Base-by-base conservation (phyloP, 345 rosid genomes). In the Kernera saxatilis region DNA sequence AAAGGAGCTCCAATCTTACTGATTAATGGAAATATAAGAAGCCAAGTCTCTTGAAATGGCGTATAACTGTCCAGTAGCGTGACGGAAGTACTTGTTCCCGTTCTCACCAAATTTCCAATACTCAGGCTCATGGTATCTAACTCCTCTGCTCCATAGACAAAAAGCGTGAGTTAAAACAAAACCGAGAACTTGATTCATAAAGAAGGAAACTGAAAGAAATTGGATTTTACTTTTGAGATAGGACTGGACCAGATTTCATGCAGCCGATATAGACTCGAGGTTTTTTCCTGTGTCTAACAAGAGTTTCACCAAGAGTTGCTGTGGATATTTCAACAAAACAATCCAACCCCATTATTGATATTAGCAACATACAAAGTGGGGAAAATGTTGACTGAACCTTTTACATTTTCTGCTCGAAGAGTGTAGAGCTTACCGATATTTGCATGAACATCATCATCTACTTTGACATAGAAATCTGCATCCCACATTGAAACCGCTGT, bases 61-160 rank as follows among this genome's bases (percentile, higher is more conserved):
- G 67, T 94, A 94, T 75, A 91, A 81, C 76, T 91, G 99, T 45
- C 99, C 99, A 1, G 92, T 86, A 32, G 99, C 99, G 54, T 94
- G 99, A 70, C 99, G 85, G 59, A 91, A 94, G 74, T 91, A 94
- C 77, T 88, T 91, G 64, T 87, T 94, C 12, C 96, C 98, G 41
- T 86, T 92, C 85, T 94, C 99, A 13, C 99, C 99, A 58, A 94
- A 94, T 72, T 94, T 91, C 96, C 99, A 91, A 76, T 85, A 84
- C 77, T 94, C 98, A 29, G 99, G 99, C 73, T 94, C 99, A 1
- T 87, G 89, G 77, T 91, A 89, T 82, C 87, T 89, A 5, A 82
- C 86, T 36, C 96, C 98, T 76, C 99, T 91, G 85, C 77, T 75
- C 44, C 55, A 63, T 37, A 64, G n/a, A 69, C 41, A 19, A 22